phyloP scores from a whole-genome alignment of 192 early-diverging fungal genomes.

The Coemansia sp. region DNA sequence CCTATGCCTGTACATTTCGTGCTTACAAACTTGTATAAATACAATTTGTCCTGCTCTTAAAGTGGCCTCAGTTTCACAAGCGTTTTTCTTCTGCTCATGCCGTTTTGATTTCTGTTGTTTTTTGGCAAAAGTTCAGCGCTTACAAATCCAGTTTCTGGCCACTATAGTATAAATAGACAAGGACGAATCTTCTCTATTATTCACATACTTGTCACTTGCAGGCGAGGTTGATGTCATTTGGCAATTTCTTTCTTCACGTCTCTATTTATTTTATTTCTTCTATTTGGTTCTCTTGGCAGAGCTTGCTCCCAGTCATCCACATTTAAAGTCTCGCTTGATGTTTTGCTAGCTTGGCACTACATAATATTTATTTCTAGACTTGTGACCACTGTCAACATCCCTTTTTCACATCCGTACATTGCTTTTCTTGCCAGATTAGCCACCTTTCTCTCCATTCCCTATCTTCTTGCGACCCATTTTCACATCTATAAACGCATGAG shows the following conservation, averaged over 20 bases:
- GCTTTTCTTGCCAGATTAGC: neutral
- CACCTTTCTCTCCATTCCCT: neutral
- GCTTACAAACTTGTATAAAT: constrained; percentile 9
- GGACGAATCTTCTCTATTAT: neutral
- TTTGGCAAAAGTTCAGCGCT: neutral
- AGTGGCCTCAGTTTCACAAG: neutral
- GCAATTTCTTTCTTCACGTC: neutral
- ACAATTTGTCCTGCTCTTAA: neutral
- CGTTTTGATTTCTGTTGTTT: neutral
- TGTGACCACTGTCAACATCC: neutral
- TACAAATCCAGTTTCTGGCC: neutral
- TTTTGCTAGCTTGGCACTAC: neutral
- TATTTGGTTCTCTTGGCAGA: neutral
- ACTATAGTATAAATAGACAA: neutral
- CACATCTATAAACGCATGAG: neutral
- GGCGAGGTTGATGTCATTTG: neutral
- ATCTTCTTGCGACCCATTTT: neutral
- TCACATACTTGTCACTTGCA: neutral
- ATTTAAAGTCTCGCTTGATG: neutral
- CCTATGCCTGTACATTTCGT: neutral
- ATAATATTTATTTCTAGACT: neutral
- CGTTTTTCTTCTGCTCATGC: constrained; percentile 2
- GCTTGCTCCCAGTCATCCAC: neutral
- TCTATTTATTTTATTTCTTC: neutral
- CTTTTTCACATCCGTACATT: neutral